Evolutionary conservation across 495 filamentous ascomycete genomes (phyloP).

Genomic region (Daldinia loculata): DNA sequence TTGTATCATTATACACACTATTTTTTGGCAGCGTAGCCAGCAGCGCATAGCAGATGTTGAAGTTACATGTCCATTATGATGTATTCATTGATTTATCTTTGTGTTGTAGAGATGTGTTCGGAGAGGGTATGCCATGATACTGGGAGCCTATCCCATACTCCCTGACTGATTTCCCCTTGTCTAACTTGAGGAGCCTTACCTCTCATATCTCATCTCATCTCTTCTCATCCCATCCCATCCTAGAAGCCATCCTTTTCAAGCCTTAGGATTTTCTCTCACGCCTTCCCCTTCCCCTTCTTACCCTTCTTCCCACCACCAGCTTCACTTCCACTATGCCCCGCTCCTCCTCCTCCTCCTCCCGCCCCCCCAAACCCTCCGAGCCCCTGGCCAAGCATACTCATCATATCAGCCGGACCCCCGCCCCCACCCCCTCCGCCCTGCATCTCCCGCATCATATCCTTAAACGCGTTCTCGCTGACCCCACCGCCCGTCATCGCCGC

Average conservation of each 20-base stretch:
- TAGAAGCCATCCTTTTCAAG: no score
- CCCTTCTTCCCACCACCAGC: conserved; percentile 49
- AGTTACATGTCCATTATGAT: conserved; percentile 13
- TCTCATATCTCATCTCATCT: no score
- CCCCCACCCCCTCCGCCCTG: conserved; percentile 62
- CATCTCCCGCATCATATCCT: conserved; percentile 98
- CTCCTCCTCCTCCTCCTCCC: conserved; percentile 42
- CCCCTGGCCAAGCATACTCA: conserved; percentile 52
- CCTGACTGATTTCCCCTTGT: not conserved
- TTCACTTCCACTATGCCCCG: conserved; percentile 19
- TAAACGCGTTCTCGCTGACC: conserved; percentile 93
- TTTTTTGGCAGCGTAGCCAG: conserved; percentile 1
- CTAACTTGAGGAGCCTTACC: no score
- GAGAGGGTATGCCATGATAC: not conserved
- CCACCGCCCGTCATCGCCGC: conserved; percentile 92
- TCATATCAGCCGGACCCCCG: conserved; percentile 55
- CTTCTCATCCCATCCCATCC: no score
- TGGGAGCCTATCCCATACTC: not conserved
- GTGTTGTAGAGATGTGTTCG: not conserved
- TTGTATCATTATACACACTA: conserved; percentile 12
- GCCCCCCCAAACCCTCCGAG: conserved; percentile 46
- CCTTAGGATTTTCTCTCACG: conserved; percentile 22
- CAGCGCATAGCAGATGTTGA: conserved; percentile 2
- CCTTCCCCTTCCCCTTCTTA: conserved; percentile 62
- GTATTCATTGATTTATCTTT: conserved; percentile 8